These are phyloP conservation scores for Miscanthus lutarioriparius DNA, from an alignment of 176 grass and related monocot species.

Conservation along the genomic window DNA sequence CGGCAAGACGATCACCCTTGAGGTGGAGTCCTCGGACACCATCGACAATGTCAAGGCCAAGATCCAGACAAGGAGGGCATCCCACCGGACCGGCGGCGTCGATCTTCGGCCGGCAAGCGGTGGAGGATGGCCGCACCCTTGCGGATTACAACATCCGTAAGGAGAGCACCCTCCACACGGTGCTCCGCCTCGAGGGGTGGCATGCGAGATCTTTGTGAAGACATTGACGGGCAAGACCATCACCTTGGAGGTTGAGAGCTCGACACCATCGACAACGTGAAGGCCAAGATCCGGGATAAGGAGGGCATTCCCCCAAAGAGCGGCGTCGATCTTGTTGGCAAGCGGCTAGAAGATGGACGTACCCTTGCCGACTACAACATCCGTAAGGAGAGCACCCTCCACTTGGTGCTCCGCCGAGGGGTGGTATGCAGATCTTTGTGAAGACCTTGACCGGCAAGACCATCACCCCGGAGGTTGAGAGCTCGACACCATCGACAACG, in stretches of 20 bases:
- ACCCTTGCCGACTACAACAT: constrained; percentile 72
- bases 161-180: constrained; percentile 22
- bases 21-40: constrained; percentile 72
- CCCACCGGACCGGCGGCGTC: not conserved
- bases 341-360: constrained; percentile 66
- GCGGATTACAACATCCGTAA: constrained; percentile 72
- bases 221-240: constrained; percentile 67
- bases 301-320: constrained; percentile 70
- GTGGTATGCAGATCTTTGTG: constrained; percentile 77
- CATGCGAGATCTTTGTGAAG: constrained; percentile 60
- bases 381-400: constrained; percentile 39
- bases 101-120: constrained; percentile 49
- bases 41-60: constrained; percentile 67
- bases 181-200: not conserved
- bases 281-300: constrained; percentile 77
- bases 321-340: constrained; percentile 59
- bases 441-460: constrained; percentile 82
- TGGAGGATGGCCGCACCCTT: constrained; percentile 64
- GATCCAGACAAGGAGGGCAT: constrained; percentile 51
- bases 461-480: constrained; percentile 48
- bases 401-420: constrained; percentile 10
- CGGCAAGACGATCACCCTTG: constrained; percentile 85
- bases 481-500: constrained; percentile 68
- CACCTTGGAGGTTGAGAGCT: constrained; percentile 55
- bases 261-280: constrained; percentile 56